A percentile compares a stretch with the other conserved stretches of the same genome.
These are phyloP conservation scores for Xylariales sp. DNA, from an alignment of 2,329 filamentous ascomycete genomes.

Conservation along the genomic window DNA sequence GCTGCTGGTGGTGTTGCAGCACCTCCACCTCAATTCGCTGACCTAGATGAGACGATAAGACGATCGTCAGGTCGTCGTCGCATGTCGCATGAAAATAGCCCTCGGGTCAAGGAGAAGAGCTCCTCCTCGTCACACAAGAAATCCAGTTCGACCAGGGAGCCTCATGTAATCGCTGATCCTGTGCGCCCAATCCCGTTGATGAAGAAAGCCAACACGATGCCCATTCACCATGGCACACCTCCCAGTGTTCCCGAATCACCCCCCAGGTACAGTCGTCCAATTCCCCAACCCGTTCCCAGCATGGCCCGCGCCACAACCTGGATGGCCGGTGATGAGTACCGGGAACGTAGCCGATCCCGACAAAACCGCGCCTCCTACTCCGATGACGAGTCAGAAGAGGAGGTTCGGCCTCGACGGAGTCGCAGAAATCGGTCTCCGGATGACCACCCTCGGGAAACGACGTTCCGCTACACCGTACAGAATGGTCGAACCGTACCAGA, in stretches of 20 bases:
- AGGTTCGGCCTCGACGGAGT: constrained; percentile 1
- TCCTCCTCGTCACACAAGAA: constrained; percentile 21
- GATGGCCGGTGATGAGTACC: constrained; percentile 5
- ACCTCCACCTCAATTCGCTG: constrained; percentile 16
- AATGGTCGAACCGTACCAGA: constrained; percentile 1
- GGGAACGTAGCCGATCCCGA: constrained; percentile 6
- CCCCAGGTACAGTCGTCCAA: constrained; percentile 6
- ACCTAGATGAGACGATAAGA: constrained; percentile 17
- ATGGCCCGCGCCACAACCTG: constrained; percentile 6
- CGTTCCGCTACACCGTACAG: constrained; percentile 9
- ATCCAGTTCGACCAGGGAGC: constrained; percentile 9
- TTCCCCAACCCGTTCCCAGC: constrained; percentile 3
- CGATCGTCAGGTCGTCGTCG: constrained; percentile 20
- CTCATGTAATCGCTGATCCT: neutral
- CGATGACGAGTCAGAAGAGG: constrained; percentile 9
- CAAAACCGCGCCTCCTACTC: constrained; percentile 1
- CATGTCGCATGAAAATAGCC: constrained; percentile 23
- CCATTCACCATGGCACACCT: neutral
- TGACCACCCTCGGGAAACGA: neutral
- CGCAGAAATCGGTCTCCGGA: constrained; percentile 7
- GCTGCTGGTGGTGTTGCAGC: constrained; percentile 14
- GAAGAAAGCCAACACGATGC: constrained; percentile 8
- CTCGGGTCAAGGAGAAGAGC: constrained; percentile 9
- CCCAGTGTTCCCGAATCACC: constrained; percentile 4
- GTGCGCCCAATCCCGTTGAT: neutral